Base-by-base conservation (phyloP, 306 rosid genomes). In the Rosa persica region DNA sequence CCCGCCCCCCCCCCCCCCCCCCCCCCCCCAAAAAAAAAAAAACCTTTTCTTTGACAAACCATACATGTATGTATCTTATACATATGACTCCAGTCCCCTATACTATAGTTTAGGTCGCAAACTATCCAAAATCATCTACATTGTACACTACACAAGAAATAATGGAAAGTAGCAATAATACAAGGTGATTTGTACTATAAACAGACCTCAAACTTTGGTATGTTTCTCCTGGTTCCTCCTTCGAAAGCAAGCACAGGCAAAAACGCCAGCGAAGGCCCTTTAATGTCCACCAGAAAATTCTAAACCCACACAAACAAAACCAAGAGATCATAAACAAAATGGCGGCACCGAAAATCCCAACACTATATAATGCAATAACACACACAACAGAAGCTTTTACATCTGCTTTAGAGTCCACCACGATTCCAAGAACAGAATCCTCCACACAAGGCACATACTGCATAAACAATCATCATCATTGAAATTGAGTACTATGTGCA, bases 141-240 rank as follows among this genome's bases (percentile, higher is more conserved):
- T 9, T 17, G 47, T 19, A 66, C 3, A 39, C 71, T 17, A 3
- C 0, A 5, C 47, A 17, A 19, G 13, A 64, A 11, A 34, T 3
- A 30, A 39, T 2, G 17, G 11, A 57, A 4, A 13, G 4, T 0
- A 55, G 22, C 39, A 58, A 46, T 22, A 30, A 20, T 1, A 52
- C 6, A 20, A 43, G 2, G 36, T 15, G 46, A 30, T 13, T 76
- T 34, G 8, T 12, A 57, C 17, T 25, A 4, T 13, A 27, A n/a
- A 73, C 89, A 73, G 73, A 91, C 98, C 98, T 92, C 91, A 83
- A 95, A 91, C 79, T 85, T 91, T 3, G 98, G 98, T 80, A 95
- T 91, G 89, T 95, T 95, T 84, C 98, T 88, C 86, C 98, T 88
- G 12, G 98, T 95, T 85, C 98, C 98, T 83, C 98, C 98, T 91